Base-by-base conservation (phyloP, 106 monocot genomes). In the Hemerocallis citrina region DNA sequence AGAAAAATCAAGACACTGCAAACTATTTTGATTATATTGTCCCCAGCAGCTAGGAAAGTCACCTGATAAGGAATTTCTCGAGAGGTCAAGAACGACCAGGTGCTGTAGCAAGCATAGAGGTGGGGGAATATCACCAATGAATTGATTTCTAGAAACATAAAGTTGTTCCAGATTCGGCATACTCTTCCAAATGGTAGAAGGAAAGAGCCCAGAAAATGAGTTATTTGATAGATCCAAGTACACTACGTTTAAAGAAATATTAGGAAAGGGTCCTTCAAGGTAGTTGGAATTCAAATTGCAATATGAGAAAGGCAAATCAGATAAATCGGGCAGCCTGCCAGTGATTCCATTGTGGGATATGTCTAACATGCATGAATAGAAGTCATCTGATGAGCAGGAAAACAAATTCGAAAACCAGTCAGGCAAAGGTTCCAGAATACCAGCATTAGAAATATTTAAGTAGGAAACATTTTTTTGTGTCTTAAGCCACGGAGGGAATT, bases 1-100 rank as follows among this genome's bases (percentile, higher is more conserved):
- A 2, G 66, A 66, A 15, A 66, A 22, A 24, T 69, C 75, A 9
- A 70, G 64, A n/a, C 22, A 45, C 36, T 13, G 32, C 32, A 3
- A 76, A 6, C n/a, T n/a, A n/a, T n/a, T n/a, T n/a, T n/a, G n/a
- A n/a, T n/a, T n/a, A n/a, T n/a, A n/a, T n/a, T n/a, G n/a, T n/a
- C 40, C 48, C 73, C 73, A 61, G 42, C 82, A 82, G 37, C 54
- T 41, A 0, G 76, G 77, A 13, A 82, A 34, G 27, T 66, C 39
- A 33, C 73, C 74, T 1, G 77, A 65, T 7, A 82, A 34, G 7
- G 45, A 47, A 34, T 82, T 82, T 1, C 32, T 77, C 7, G 81
- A 81, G 24, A 81, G 59, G 55, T 77, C 73, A 19, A 81, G 47
- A 4, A 37, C 44, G 9, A 30, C 8, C 31, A 81, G 39, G 3